phyloP scores from a whole-genome alignment of 2,329 filamentous ascomycete genomes.

The Dichotomopilus funicola region DNA sequence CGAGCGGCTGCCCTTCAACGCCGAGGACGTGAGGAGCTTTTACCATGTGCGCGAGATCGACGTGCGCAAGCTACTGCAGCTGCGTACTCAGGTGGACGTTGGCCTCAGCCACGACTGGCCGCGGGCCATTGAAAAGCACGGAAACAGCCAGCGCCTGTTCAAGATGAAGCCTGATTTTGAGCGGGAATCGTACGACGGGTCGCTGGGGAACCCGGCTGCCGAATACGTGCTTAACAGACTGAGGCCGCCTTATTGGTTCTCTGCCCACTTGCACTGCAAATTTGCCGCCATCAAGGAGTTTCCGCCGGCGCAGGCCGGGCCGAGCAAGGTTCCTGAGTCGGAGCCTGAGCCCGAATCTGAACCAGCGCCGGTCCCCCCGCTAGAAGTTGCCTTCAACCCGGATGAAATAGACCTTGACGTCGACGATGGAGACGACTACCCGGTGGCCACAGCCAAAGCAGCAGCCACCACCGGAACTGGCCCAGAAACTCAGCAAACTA shows the following conservation, averaged over 20 bases:
- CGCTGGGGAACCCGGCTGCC: conserved; percentile 73
- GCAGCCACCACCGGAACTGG: not conserved
- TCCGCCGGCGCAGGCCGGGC: conserved; percentile 30
- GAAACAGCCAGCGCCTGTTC: conserved; percentile 64
- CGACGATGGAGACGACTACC: conserved; percentile 12
- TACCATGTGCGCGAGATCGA: conserved; percentile 90
- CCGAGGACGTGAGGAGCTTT: conserved; percentile 69
- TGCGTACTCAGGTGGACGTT: conserved; percentile 83
- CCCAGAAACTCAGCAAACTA: conserved; percentile 7
- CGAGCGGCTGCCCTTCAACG: conserved; percentile 79
- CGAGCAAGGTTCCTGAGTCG: conserved; percentile 25
- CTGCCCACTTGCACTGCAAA: conserved; percentile 86
- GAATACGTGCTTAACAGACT: conserved; percentile 74
- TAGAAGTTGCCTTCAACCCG: conserved; percentile 8
- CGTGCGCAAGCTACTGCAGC: conserved; percentile 76
- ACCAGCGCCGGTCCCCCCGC: not conserved
- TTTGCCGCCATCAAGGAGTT: conserved; percentile 66
- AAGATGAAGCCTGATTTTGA: conserved; percentile 67
- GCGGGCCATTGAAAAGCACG: conserved; percentile 69
- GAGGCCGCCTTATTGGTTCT: conserved; percentile 83
- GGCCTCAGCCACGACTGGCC: conserved; percentile 97
- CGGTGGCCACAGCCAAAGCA: not conserved
- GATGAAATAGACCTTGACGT: conserved; percentile 22
- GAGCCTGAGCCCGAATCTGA: conserved; percentile 9
- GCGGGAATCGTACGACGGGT: conserved; percentile 67